A percentile compares a stretch with the other conserved stretches of the same genome.
Conservation (phyloP, 148 eudicot species). For the Cornus kousa region DNA sequence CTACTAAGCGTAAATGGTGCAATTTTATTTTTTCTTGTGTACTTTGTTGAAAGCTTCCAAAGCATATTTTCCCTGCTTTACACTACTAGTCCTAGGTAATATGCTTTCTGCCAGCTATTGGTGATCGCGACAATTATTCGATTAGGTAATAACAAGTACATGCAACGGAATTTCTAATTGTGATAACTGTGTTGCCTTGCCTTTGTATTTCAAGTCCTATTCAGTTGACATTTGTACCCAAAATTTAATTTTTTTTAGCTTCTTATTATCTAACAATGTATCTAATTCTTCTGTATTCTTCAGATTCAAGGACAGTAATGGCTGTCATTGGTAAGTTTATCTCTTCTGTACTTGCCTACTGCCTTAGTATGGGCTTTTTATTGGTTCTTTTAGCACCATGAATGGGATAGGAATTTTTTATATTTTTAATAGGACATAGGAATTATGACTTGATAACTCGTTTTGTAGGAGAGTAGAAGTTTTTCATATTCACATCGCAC, state of each 20-base stretch:
- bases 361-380: background rate
- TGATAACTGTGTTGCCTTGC: background rate
- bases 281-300: slow-evolving; percentile 7
- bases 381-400: background rate
- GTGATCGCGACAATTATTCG: background rate
- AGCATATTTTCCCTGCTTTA: background rate
- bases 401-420: background rate
- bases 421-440: background rate
- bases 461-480: background rate
- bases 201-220: background rate
- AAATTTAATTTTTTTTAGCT: background rate
- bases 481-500: background rate
- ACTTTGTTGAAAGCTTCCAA: background rate
- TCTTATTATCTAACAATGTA: background rate
- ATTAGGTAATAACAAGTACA: background rate
- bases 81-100: background rate
- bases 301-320: slow-evolving; percentile 99
- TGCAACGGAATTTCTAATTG: background rate
- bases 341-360: background rate
- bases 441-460: background rate
- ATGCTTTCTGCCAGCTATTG: background rate
- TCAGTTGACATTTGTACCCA: background rate
- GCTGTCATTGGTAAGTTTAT: slow-evolving; percentile 74
- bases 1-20: background rate
- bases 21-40: background rate